A percentile compares a stretch with the other conserved stretches of the same genome.
Conservation (phyloP, 1,284 basidiomycete genomes). For the Termitomyces sp. region DNA sequence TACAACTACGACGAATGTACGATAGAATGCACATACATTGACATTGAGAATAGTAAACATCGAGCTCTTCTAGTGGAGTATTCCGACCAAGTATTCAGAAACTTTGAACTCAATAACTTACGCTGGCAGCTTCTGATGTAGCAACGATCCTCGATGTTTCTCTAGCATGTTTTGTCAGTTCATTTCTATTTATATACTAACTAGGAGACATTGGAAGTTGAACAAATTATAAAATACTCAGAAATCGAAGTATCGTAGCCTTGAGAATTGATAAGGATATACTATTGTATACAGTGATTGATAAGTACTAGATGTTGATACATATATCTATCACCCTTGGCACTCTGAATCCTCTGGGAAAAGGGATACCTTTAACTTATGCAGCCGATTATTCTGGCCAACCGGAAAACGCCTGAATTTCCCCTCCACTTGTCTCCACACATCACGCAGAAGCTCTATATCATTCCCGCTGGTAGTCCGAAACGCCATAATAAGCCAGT, state of each 20-base stretch:
- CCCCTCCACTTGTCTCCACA: conserved; percentile 50
- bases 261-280: neutral
- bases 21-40: conserved; percentile 1
- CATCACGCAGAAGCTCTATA: conserved; percentile 38
- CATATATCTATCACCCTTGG: neutral
- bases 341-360: conserved; percentile 23
- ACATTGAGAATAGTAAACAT: neutral
- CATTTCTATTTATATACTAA: too few species aligned
- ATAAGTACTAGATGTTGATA: conserved; percentile 5
- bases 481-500: conserved; percentile 64
- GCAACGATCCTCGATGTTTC: too few species aligned
- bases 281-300: conserved; percentile 11
- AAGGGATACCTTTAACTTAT: conserved; percentile 31
- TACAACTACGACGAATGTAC: conserved; percentile 5
- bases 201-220: too few species aligned
- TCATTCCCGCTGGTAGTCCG: conserved; percentile 51
- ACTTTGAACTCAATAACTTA: too few species aligned
- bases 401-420: conserved; percentile 46
- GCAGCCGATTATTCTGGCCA: conserved; percentile 40
- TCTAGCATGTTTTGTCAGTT: too few species aligned
- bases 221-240: too few species aligned
- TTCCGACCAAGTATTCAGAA: neutral
- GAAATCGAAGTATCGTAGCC: too few species aligned
- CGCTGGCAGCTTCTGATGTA: too few species aligned
- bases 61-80: neutral